These are phyloP conservation scores for Nigrospora sphaerica DNA, from an alignment of 2,329 filamentous ascomycete species.

Conservation along the genomic window DNA sequence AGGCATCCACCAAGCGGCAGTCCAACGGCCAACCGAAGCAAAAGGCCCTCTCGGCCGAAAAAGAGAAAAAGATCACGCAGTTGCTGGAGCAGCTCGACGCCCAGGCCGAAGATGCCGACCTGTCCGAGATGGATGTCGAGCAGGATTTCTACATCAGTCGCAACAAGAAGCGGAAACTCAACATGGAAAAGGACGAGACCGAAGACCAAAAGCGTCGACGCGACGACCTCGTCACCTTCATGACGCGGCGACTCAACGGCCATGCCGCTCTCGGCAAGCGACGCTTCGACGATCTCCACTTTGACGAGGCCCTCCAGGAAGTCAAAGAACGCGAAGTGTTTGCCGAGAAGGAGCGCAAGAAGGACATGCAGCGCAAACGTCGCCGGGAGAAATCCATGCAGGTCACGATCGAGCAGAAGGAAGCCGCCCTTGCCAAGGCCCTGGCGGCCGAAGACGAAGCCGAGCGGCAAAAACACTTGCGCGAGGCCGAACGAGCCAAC, in stretches of 20 bases:
- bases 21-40: slow-evolving; percentile 50
- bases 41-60: slow-evolving; percentile 46
- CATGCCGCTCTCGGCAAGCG: slow-evolving; percentile 67
- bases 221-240: slow-evolving; percentile 50
- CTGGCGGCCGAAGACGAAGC: slow-evolving; percentile 73
- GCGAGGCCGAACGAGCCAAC: slow-evolving; percentile 81
- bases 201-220: slow-evolving; percentile 57
- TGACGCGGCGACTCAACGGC: slow-evolving; percentile 54
- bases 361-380: slow-evolving; percentile 98
- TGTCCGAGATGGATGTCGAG: slow-evolving; percentile 37
- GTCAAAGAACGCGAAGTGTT: slow-evolving; percentile 85
- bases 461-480: slow-evolving; percentile 72
- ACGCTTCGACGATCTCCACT: slow-evolving; percentile 70
- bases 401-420: slow-evolving; percentile 84
- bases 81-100: slow-evolving; percentile 44
- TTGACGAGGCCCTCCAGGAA: slow-evolving; percentile 73
- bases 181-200: slow-evolving; percentile 57
- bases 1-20: slow-evolving; percentile 49
- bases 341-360: slow-evolving; percentile 97
- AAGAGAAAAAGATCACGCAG: slow-evolving; percentile 63
- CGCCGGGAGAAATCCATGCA: slow-evolving; percentile 94
- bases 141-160: slow-evolving; percentile 44
- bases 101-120: slow-evolving; percentile 30
- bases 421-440: slow-evolving; percentile 72
- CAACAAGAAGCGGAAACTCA: slow-evolving; percentile 59